Evolutionary conservation across 164 flowering plant genomes (phyloP), one percentile per base, ranked within the genome.

Genomic region (Litsea cubeba): DNA sequence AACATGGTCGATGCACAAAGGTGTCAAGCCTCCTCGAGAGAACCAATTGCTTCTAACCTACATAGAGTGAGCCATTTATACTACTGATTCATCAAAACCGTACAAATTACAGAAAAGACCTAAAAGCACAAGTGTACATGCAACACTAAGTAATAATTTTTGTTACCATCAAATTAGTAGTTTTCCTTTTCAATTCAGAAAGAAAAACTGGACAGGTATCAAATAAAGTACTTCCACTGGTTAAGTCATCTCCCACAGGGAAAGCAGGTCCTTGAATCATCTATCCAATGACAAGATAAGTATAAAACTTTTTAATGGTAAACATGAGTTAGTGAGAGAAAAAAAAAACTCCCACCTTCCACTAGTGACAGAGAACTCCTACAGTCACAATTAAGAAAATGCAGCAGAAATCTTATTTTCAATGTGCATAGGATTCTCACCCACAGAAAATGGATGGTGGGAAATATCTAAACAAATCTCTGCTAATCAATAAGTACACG

Each of bases 1-100:
- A 5, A 95, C 98, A 70, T 79, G 85, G 18, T 91, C 94, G 18
- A 95, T 80, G 81, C 96, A 93, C 70, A 95, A 75, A 51, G 97
- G 99, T 14, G 85, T 86, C 82, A 93, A 74, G 18, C 95, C 95
- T 65, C 85, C 85, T 62, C 87, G 82, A 68, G 76, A 81, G 71
- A 95, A 95, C 99, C 99, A 95, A 30, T 74, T 77, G 12, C 75
- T 79, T 80, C 77, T 87, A 3, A 90, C 85, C 92, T 87, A 32
- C 68, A 76, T 23, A 74, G 68, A 22, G 0, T 1, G 28, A 22
- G 58, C 24, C 30, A 25, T 66, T 3, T 46, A 68, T n/a, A 7
- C 50, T 64, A 12, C 5, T 22, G 67, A 23, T 24, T 24, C 26
- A 64, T 64, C 67, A 23, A 67, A 14, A 67, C 28, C 17, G 12